These are phyloP conservation scores for Wallacemonas rigidus DNA, from an alignment of 208 protist species.

Conservation along the genomic window DNA sequence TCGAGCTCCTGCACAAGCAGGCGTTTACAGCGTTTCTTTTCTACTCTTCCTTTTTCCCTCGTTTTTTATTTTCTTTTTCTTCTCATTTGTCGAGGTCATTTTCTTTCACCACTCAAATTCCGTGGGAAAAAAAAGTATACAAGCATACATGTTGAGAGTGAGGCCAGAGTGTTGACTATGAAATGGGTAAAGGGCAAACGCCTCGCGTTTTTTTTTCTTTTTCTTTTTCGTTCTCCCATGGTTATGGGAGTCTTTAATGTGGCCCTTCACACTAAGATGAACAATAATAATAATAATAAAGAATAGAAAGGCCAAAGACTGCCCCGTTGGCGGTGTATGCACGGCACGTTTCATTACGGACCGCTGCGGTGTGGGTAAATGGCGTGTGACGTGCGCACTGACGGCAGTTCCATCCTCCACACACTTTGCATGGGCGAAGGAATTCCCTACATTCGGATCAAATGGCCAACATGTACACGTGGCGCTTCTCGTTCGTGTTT, in stretches of 20 bases:
- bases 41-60: too few relatives aligned
- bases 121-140: not conserved
- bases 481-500: too few relatives aligned
- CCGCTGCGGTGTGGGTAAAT: too few relatives aligned
- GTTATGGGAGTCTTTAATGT: slow-evolving; percentile 3
- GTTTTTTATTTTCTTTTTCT: slow-evolving; percentile 13
- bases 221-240: not conserved
- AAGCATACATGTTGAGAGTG: not conserved
- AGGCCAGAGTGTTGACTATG: not conserved
- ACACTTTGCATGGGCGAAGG: too few relatives aligned
- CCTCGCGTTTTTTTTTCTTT: not conserved
- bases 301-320: not conserved
- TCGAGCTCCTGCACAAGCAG: not conserved
- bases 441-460: too few relatives aligned
- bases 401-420: too few relatives aligned
- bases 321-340: too few relatives aligned
- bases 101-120: not conserved
- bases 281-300: not conserved
- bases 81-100: slow-evolving; percentile 7
- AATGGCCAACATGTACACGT: too few relatives aligned
- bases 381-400: too few relatives aligned
- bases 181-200: not conserved
- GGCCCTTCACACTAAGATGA: not conserved
- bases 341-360: too few relatives aligned
- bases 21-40: not conserved